Evolutionary conservation across 768 basidiomycete genomes (phyloP), one percentile per base, ranked within the genome.

Genomic region (Termitomyces sp.): DNA sequence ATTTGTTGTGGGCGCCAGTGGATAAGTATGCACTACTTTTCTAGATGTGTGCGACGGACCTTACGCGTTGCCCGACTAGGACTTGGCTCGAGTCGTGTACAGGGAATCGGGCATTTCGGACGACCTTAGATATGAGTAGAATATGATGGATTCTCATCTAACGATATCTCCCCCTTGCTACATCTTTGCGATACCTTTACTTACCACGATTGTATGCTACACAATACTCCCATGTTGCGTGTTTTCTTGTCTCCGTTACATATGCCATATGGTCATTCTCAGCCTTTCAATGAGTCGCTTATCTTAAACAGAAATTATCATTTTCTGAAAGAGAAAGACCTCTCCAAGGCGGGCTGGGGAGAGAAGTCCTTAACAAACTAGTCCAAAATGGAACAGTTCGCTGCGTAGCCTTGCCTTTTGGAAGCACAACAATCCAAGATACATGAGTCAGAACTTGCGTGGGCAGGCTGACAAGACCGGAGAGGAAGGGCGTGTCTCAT

Each of bases 121-220:
- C 26, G 14, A 28, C 28, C 26, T 53, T 36, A 12, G 48, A 43
- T 54, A 54, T 32, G 53, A 28, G 40, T n/a, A 52, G 23, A 26
- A 53, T 30, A 41, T 53, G 52, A 13, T 40, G 51, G 14, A n/a
- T 53, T 13, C 4, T 35, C 28, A 28, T 43, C 28, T 54, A 40
- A 7, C 40, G n/a, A 18, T 30, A 56, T 51, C 50, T 52, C 32
- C 18, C 36, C 35, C 50, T 58, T 52, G 50, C 57, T 46, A 46
- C 41, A 52, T 46, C 50, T 58, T n/a, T 4, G 43, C 40, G 57
- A 58, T 52, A 58, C 57, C 57, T 58, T 26, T 33, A 35, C 33
- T 47, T 5, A 26, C 55, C 3, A 26, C 55, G 14, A 35, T 26
- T 43, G n/a, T 43, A 41, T 54, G 38, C 10, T 7, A n/a, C 18